A percentile compares a stretch with the other conserved stretches of the same genome.
Evolutionary conservation across 306 rosid species (phyloP).

Genomic region (Vachellia collinsii): DNA sequence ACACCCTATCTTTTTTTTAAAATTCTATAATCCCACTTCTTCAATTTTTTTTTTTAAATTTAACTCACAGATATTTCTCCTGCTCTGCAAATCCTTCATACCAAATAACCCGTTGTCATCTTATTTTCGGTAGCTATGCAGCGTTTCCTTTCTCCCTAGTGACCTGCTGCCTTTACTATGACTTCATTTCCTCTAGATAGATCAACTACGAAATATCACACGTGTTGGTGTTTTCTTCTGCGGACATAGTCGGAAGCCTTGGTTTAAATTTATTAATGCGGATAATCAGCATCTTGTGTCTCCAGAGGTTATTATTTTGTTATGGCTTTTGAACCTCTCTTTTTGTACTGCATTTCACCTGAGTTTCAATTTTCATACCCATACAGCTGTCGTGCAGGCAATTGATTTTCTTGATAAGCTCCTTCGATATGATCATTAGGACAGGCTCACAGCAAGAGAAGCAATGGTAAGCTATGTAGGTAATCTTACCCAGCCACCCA

Average conservation of each 20-base stretch:
- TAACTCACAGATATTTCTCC: too few relatives aligned
- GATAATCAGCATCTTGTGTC: constrained; percentile 98
- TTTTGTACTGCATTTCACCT: constrained; percentile 8
- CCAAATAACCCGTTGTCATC: not conserved
- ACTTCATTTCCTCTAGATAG: constrained; percentile 22
- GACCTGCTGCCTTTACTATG: constrained; percentile 18
- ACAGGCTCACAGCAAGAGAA: constrained; percentile 93
- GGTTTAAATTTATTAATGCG: constrained; percentile 90
- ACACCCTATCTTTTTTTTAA: too few relatives aligned
- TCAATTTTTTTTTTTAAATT: too few relatives aligned
- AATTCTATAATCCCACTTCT: too few relatives aligned
- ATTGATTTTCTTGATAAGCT: constrained; percentile 98
- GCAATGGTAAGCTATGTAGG: constrained; percentile 73
- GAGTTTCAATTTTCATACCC: not conserved
- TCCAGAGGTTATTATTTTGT: constrained; percentile 71
- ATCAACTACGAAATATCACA: constrained; percentile 7
- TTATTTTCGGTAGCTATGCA: constrained; percentile 28
- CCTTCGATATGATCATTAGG: constrained; percentile 94
- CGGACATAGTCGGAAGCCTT: constrained; percentile 99
- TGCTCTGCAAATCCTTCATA: too few relatives aligned
- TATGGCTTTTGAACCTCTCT: constrained; percentile 11
- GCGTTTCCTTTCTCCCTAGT: constrained; percentile 24
- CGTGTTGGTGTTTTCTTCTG: constrained; percentile 40
- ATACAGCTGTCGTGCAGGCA: constrained; percentile 55
- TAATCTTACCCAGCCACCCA: not conserved